Base-by-base conservation (phyloP, 371 early-diverging fungal genomes). In the Syncephalastrum contaminatum region DNA sequence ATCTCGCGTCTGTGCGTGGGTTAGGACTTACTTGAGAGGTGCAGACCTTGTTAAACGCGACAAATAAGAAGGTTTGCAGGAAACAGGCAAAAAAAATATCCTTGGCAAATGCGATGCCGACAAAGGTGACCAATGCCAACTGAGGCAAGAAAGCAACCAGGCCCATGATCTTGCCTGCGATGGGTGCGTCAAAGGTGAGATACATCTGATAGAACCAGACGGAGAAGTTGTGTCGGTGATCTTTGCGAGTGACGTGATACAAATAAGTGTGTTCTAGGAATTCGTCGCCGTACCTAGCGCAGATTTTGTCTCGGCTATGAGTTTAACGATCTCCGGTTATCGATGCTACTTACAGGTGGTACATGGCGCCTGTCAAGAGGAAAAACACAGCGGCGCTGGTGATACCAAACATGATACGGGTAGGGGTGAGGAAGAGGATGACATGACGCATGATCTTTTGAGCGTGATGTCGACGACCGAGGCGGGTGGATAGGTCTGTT, bases 201-300 rank as follows among this genome's bases (percentile, higher is more conserved):
- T 98, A 98, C 52, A 98, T 88, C 48, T 88, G 84, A 67, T 94
- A 92, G 63, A 96, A 98, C 87, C 96, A 98, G 48, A 92, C 68
- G 2, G 96, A 95, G 66, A 97, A 98, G 80, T 99, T 99, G 80
- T 99, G 99, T 3, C 99, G 90, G 67, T 97, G 99, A 69, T 99
- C 99, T 65, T 91, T 90, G 60, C 99, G 89, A 1, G 88, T 89
- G 43, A 97, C 63, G 72, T 99, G 99, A 63, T 98, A 99, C 30
- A 96, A 63, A 61, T 93, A 97, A 0, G 97, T 91, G 58, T 97
- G 89, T 24, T 94, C 73, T 42, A 99, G 50, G 66, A 97, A 97
- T 48, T 90, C 91, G 48, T 80, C 54, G 18, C 94, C 95, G 58
- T 95, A 96, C 6, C 89, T 88, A 58, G 22, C 6, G 16, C 13